These are phyloP conservation scores for Cicer arietinum DNA, from an alignment of 306 rosid species.

Conservation along the genomic window DNA sequence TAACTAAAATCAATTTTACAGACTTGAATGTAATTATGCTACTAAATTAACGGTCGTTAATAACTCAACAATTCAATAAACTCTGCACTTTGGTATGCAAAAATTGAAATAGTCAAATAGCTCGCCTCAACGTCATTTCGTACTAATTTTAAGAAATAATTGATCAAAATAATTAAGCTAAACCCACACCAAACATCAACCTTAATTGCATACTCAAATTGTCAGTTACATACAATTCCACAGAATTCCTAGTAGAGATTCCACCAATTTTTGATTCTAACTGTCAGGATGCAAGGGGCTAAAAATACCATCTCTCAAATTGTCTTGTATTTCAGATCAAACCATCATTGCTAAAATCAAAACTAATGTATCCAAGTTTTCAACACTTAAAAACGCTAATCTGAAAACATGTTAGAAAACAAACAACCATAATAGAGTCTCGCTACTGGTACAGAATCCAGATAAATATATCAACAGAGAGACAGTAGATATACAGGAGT, in stretches of 20 bases:
- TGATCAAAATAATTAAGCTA: neutral
- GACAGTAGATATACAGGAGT: slow-evolving; percentile 12
- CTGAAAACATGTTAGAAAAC: slow-evolving; percentile 23
- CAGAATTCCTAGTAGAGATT: neutral
- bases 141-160: neutral
- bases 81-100: too few species aligned
- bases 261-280: neutral
- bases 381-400: slow-evolving; percentile 12
- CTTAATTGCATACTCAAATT: neutral
- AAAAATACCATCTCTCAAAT: slow-evolving; percentile 10
- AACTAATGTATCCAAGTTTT: slow-evolving; percentile 18
- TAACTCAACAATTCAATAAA: too few species aligned
- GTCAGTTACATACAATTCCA: slow-evolving; percentile 4
- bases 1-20: too few species aligned
- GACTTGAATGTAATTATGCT: too few species aligned
- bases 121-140: neutral
- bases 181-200: neutral
- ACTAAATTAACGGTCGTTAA: too few species aligned
- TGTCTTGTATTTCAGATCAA: slow-evolving; percentile 16
- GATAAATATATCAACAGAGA: slow-evolving; percentile 41
- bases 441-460: slow-evolving; percentile 31
- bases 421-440: slow-evolving; percentile 16
- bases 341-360: slow-evolving; percentile 12
- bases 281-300: neutral
- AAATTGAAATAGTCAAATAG: too few species aligned